Evolutionary conservation across 2,329 filamentous ascomycete species (phyloP).

Genomic region (Paraconiothyrium brasiliense): DNA sequence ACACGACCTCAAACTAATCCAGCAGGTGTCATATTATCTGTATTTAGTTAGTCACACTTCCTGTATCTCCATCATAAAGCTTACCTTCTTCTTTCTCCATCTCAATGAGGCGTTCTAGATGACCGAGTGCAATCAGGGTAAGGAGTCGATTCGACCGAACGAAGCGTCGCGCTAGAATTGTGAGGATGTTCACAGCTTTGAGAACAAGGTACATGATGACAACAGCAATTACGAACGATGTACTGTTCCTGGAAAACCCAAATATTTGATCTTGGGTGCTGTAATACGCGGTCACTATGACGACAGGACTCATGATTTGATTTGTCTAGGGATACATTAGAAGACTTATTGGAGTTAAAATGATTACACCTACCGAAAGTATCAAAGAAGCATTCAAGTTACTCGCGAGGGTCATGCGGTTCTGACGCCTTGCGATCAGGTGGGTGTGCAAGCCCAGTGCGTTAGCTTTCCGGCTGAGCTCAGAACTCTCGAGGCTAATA

Average conservation of each 20-base stretch:
- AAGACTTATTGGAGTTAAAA: background rate
- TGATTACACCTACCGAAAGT: slow-evolving; percentile 16
- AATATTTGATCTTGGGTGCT: slow-evolving; percentile 23
- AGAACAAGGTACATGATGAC: slow-evolving; percentile 14
- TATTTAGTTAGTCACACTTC: background rate
- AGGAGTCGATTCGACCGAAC: slow-evolving; percentile 4
- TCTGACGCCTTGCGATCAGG: background rate
- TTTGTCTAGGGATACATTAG: slow-evolving; percentile 16
- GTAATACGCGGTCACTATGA: slow-evolving; percentile 25
- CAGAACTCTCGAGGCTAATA: slow-evolving; percentile 2
- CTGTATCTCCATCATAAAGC: background rate
- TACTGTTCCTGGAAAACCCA: slow-evolving; percentile 19
- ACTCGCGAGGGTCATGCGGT: slow-evolving; percentile 12
- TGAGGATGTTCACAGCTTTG: slow-evolving; percentile 3
- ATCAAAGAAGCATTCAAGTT: slow-evolving; percentile 19
- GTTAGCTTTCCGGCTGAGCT: slow-evolving; percentile 2
- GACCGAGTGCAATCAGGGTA: slow-evolving; percentile 1
- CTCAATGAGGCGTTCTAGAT: background rate
- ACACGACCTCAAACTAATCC: background rate
- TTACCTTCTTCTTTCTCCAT: background rate
- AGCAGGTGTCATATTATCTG: background rate
- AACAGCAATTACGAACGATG: slow-evolving; percentile 17
- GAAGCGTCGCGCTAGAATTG: slow-evolving; percentile 3
- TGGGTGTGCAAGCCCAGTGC: slow-evolving; percentile 16
- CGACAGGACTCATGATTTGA: slow-evolving; percentile 18